Evolutionary conservation across 2,329 filamentous ascomycete genomes (phyloP), one percentile per base, ranked within the genome.

Genomic region (Aspergillus hortae): DNA sequence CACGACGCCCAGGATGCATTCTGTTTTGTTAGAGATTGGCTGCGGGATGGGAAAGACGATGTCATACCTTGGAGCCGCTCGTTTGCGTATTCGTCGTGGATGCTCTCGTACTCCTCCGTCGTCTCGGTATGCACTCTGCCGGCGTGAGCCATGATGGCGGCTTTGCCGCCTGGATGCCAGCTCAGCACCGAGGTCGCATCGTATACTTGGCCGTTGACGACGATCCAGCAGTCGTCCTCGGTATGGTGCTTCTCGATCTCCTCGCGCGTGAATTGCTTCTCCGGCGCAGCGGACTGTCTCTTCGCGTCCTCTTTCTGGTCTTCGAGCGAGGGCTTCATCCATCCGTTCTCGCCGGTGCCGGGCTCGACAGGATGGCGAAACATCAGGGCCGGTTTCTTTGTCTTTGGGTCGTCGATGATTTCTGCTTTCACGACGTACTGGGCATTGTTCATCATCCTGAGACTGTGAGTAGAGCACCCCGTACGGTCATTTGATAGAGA

Each of bases 401-500:
- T 63, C 2, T 72, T 58, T 14, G 64, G 55, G 12, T 65, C 62
- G n/a, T 69, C 62, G 0, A 64, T 50, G 4, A 75, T 69, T 33
- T 75, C 70, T 0, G 72, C 62, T 43, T 71, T 73, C 12, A 81
- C 73, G 1, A 63, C 54, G 54, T 80, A 80, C 74, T 74, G 78
- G 54, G 73, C 74, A 42, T 80, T 81, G 61, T 81, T 81, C 78
- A 81, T 80, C 76, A 80, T 80, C 10, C 74, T 65, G 36, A 25
- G 3, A 2, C 4, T 25, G 10, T 47, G 19, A 49, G 19, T 4
- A 19, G 19, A 19, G 19, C 19, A 19, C 2, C 19, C 19, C 19
- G 19, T 3, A 3, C 4, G n/a, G 70, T 12, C n/a, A n/a, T 5
- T 2, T 14, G 12, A 1, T 56, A 56, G 40, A 32, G 25, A 11